phyloP scores from a whole-genome alignment of 495 filamentous ascomycete species.

The Talaromyces proteolyticus region DNA sequence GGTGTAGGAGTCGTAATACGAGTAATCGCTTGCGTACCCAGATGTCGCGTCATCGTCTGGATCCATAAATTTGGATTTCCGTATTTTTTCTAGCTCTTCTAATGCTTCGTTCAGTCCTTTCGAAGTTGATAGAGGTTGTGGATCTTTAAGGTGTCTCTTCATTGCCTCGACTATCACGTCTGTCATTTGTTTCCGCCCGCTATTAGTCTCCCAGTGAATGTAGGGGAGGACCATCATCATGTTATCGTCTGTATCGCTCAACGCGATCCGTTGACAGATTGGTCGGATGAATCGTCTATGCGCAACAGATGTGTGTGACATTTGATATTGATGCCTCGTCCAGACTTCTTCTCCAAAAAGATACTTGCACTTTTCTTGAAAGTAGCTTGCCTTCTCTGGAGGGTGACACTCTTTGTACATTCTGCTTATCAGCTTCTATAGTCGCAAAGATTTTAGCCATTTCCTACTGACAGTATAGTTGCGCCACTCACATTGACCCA shows the following conservation, averaged over 20 bases:
- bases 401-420: conserved; percentile 1
- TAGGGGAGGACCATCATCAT: conserved; percentile 2
- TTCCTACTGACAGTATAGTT: neutral
- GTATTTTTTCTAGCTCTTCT: neutral
- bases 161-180: neutral
- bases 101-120: neutral
- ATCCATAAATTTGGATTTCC: neutral
- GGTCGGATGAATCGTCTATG: conserved; percentile 4
- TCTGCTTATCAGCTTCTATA: neutral
- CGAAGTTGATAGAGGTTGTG: neutral
- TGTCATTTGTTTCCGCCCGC: conserved; percentile 3
- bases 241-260: conserved; percentile 1
- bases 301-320: conserved; percentile 2
- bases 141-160: neutral
- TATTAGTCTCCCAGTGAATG: conserved; percentile 1
- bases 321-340: conserved; percentile 3
- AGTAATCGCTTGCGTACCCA: neutral
- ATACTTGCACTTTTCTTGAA: conserved; percentile 4
- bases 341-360: conserved; percentile 2
- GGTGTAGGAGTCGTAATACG: neutral
- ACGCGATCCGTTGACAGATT: neutral
- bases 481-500: neutral
- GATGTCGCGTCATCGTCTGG: neutral
- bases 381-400: conserved; percentile 1
- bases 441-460: neutral